phyloP scores from a whole-genome alignment of 192 early-diverging fungal genomes.

The Entophlyctis helioformis region DNA sequence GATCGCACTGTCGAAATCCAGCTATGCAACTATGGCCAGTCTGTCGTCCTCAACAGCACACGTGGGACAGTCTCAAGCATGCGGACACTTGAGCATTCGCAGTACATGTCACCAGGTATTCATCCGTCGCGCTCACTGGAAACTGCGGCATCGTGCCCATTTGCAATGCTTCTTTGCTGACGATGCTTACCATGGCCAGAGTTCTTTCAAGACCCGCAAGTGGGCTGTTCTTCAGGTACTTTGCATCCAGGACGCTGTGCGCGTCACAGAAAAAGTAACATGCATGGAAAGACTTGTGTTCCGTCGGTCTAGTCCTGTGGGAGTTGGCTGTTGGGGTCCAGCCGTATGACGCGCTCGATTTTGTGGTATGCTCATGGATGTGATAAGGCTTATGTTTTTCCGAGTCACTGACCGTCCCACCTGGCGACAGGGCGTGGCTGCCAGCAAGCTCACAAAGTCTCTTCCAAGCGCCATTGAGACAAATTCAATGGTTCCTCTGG shows the following conservation, averaged over 20 bases:
- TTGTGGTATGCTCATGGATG: conserved; percentile 12
- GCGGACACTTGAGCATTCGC: conserved; percentile 7
- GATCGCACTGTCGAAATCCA: conserved; percentile 1
- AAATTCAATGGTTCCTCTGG: conserved; percentile 21
- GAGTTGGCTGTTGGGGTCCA: conserved; percentile 28
- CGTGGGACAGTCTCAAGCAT: conserved; percentile 6
- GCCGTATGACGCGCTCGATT: conserved; percentile 26
- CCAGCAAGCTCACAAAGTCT: conserved; percentile 34
- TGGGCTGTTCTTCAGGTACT: not conserved
- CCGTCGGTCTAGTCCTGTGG: conserved; percentile 36
- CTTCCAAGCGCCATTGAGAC: conserved; percentile 13
- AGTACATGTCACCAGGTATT: conserved; percentile 17
- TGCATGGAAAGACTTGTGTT: conserved; percentile 30
- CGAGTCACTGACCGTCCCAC: not conserved
- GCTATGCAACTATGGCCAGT: conserved; percentile 14
- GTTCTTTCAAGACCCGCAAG: not conserved
- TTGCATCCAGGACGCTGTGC: not conserved
- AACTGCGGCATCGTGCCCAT: not conserved
- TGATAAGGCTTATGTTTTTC: not conserved
- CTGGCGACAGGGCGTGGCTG: conserved; percentile 19
- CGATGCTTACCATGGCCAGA: not conserved
- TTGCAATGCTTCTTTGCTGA: not conserved
- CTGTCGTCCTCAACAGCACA: conserved; percentile 33
- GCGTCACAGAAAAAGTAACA: too few species aligned
- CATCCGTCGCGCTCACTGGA: conserved; percentile 28